Base-by-base conservation (phyloP, 805 yeast species). In the Cyberlindnera suaveolens region DNA sequence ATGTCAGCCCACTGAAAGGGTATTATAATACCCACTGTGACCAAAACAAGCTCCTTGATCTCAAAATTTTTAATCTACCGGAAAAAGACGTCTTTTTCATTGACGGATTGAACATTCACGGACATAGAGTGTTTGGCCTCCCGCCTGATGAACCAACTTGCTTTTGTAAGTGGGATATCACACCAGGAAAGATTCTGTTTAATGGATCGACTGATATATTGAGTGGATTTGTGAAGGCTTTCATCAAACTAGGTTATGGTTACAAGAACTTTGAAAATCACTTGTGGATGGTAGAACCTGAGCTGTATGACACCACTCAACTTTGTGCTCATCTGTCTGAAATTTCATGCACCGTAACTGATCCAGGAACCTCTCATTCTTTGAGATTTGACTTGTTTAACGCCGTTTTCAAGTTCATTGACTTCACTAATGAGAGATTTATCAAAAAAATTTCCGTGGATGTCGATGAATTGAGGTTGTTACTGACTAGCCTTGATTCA, bases 101-200 rank as follows among this genome's bases (percentile, higher is more conserved):
- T 39, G 84, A 82, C 54, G 80, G 82, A 1, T 57, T 84, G 11
- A 56, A 72, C 3, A 70, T 87, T 19, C 95, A 86, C 61, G 95
- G 96, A 1, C 96, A 91, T 61, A 71, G 98, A 55, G 80, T 90
- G 81, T 88, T 88, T 67, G 99, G 99, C 0, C 59, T 88, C 3
- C 96, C 96, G 0, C 97, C 97, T 0, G 67, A 71, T 7, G 95
- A 87, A 57, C 88, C 91, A 1, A 87, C 97, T 0, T 93, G 86
- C 58, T 79, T 77, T 49, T 89, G 96, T 55, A 82, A 85, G 46
- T 93, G 99, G 99, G 90, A 84, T 46, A 78, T 93, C 51, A 77
- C 74, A 23, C 57, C 83, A 1, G 95, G 90, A 9, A 68, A 66
- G 5, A 64, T 89, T 5, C 44, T 52, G 1, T 62, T 86, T 11